Base-by-base conservation (phyloP, 352 stramenopile species). In the Pythium volutum region DNA sequence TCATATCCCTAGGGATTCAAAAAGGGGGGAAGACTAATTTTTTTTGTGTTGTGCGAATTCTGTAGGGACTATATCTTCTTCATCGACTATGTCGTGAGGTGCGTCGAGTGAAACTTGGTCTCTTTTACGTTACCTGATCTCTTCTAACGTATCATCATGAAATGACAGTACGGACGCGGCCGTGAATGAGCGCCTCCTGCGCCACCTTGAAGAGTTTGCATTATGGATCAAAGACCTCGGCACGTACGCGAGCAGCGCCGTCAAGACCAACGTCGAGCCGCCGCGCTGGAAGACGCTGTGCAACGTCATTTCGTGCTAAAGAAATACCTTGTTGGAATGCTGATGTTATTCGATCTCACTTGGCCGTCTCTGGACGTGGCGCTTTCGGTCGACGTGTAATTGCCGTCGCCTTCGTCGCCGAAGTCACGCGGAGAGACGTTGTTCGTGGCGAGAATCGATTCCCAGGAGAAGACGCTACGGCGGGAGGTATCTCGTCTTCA, bases 31-130 rank as follows among this genome's bases (percentile, higher is more conserved):
- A 48, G 8, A 7, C 51, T 48, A 14, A 18, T 20, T 26, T 6
- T 11, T 34, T 5, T 23, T 29, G 38, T 22, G 23, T 48, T 57
- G n/a, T 25, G 38, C 20, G 2, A 10, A 10, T 59, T 4, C 49
- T 67, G 31, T 50, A 87, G 77, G 79, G 78, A 90, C 51, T 90
- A 90, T 62, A 88, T 91, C 60, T 91, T 91, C 62, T 91, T 88
- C 49, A 76, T 91, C 25, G 81, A 91, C 64, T 89, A 83, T 62
- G 76, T 88, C 22, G 76, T 80, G 11, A 87, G 74, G 62, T 76
- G 68, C 12, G 73, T 55, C 31, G n/a, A 20, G 33, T 8, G 11
- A 27, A 39, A 10, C 18, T n/a, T n/a, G n/a, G n/a, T n/a, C n/a
- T n/a, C n/a, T n/a, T n/a, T n/a, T n/a, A n/a, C 12, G 18, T 49